Percentiles rank a stretch among this genome's conserved stretches.
phyloP scores from a whole-genome alignment of 2,329 filamentous ascomycete species.

The Pseudocercospora ulei region DNA sequence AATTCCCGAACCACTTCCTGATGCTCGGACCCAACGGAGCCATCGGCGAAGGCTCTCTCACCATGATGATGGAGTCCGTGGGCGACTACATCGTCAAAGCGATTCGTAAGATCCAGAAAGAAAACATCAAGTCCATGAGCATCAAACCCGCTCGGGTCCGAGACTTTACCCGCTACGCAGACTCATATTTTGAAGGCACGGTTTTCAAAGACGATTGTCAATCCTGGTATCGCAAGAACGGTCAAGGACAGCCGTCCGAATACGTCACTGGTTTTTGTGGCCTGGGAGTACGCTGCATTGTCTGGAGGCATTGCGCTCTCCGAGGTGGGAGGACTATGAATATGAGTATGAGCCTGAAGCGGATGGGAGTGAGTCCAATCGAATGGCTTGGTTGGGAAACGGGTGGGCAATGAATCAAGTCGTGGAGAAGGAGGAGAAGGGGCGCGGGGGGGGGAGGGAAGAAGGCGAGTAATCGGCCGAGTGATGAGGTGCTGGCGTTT shows the following conservation, averaged over 20 bases:
- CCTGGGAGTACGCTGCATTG: constrained; percentile 41
- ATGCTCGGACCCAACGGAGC: constrained; percentile 17
- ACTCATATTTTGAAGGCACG: constrained; percentile 14
- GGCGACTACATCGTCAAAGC: constrained; percentile 17
- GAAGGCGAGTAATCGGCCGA: constrained; percentile 29
- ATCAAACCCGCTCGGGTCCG: constrained; percentile 37
- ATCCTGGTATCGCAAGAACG: constrained; percentile 39
- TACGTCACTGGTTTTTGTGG: constrained; percentile 18
- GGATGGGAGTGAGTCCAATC: constrained; percentile 37
- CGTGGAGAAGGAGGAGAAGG: neutral
- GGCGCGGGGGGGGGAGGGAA: neutral
- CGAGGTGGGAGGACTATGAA: constrained; percentile 53
- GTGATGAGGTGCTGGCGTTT: constrained; percentile 35
- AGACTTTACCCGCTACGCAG: constrained; percentile 37
- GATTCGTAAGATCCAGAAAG: constrained; percentile 18
- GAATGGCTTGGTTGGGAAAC: constrained; percentile 58
- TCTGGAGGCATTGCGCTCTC: constrained; percentile 49
- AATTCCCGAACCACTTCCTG: constrained; percentile 17
- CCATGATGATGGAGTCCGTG: constrained; percentile 18
- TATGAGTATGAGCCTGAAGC: constrained; percentile 38
- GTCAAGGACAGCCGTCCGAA: constrained; percentile 34
- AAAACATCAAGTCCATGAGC: constrained; percentile 17
- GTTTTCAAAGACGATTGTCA: constrained; percentile 34
- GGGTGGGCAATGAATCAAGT: constrained; percentile 55
- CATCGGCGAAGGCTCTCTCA: constrained; percentile 13